Evolutionary conservation across 345 rosid genomes (phyloP), one percentile per base, ranked within the genome.

Genomic region (Eucalyptus grandis): DNA sequence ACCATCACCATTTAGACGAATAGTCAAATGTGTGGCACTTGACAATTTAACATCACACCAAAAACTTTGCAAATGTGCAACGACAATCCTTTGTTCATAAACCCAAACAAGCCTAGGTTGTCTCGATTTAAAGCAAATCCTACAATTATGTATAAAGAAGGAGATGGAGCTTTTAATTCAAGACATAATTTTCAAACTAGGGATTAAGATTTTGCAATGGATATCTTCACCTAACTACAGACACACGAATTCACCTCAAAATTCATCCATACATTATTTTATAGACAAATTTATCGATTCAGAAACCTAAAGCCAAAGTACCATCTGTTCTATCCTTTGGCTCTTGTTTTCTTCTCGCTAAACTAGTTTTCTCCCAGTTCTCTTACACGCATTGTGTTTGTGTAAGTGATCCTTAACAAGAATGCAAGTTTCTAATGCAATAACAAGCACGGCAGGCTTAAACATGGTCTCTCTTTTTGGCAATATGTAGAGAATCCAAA

Each of bases 51-150:
- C 7, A 16, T 1, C 80, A 69, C 2, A 0, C 2, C 34, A 67
- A 31, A 31, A 15, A 67, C 80, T 21, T 2, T 54, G n/a, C 21
- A 51, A 1, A 51, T 0, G 9, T 4, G 0, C 6, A 10, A 26
- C 0, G 14, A 27, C 31, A 62, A 31, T 40, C 24, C 24, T 69
- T 69, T 17, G 24, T 69, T 34, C 21, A 6, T 40, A 34, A 69
- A 0, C 80, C 12, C 43, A 31, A 3, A 34, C 3, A 8, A 31
- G 12, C 7, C 37, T 43, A 5, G 3, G 0, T 34, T 26, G 0
- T 69, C 81, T 69, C 4, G 1, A 34, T 69, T 69, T 22, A 69
- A 69, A 34, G 10, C 0, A 34, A 69, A 3, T 6, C 81, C 26
- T 34, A 16, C 22, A 16, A 69, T 0, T 1, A 67, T 14, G 16